These are phyloP conservation scores for Nidula microcarpa DNA, from an alignment of 768 basidiomycete genomes.

Conservation along the genomic window DNA sequence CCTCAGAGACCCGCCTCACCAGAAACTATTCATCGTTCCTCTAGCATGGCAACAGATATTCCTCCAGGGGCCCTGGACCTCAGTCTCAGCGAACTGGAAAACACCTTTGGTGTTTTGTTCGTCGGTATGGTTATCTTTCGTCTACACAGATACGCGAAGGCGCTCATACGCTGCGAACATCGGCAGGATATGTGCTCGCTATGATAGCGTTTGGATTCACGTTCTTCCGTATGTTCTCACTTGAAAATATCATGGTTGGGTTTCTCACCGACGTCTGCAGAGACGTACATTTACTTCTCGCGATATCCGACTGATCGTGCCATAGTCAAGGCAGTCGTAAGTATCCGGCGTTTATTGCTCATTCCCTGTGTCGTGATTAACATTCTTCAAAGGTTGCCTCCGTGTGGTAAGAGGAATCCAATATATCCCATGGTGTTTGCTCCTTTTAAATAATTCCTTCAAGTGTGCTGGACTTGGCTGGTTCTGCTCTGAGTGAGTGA, in stretches of 20 bases:
- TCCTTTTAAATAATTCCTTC: no score
- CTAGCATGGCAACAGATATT: no score
- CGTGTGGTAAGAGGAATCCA: slow-evolving; percentile 5
- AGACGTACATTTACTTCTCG: slow-evolving; percentile 23
- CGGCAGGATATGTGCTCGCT: slow-evolving; percentile 17
- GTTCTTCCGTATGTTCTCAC: slow-evolving; percentile 19
- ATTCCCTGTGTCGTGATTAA: background rate
- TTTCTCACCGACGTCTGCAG: slow-evolving; percentile 4
- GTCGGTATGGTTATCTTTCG: slow-evolving; percentile 8
- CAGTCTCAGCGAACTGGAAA: slow-evolving; percentile 11
- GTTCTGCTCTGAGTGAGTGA: no score
- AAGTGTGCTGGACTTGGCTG: no score
- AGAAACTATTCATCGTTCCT: no score
- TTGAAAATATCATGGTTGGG: background rate
- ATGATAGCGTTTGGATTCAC: slow-evolving; percentile 23
- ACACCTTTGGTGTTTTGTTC: slow-evolving; percentile 21
- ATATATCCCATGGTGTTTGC: no score
- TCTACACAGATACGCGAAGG: background rate
- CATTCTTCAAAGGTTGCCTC: slow-evolving; percentile 5
- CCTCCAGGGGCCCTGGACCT: background rate
- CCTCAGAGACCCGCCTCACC: no score
- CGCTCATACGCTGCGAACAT: background rate
- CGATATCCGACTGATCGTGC: slow-evolving; percentile 14
- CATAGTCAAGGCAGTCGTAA: slow-evolving; percentile 14
- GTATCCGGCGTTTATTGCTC: background rate